Evolutionary conservation across 2,329 filamentous ascomycete species (phyloP).

Genomic region (Trichoderma sp.): DNA sequence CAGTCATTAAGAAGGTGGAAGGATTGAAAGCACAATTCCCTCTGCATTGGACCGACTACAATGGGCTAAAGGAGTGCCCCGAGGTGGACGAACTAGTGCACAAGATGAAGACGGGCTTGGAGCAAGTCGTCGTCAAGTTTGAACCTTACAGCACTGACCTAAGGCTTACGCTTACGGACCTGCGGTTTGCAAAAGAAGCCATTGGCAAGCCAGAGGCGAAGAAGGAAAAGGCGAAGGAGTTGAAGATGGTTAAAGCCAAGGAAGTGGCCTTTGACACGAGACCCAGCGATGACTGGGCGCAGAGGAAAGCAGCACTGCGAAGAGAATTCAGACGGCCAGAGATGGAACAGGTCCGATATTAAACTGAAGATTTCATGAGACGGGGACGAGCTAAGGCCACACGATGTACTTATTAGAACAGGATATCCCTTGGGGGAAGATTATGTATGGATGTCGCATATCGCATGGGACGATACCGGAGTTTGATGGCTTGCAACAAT

Average conservation of each 20-base stretch:
- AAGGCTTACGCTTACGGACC: slow-evolving; percentile 69
- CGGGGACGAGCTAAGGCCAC: background rate
- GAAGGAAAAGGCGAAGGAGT: slow-evolving; percentile 35
- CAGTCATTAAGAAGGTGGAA: slow-evolving; percentile 70
- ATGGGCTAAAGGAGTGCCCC: slow-evolving; percentile 55
- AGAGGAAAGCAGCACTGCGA: slow-evolving; percentile 31
- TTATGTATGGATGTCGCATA: slow-evolving; percentile 20
- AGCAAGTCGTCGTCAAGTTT: slow-evolving; percentile 70
- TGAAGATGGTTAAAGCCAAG: slow-evolving; percentile 37
- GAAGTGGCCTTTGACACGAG: background rate
- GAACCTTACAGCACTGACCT: slow-evolving; percentile 73
- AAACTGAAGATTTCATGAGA: background rate
- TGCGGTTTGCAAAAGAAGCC: slow-evolving; percentile 73
- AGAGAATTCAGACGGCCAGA: slow-evolving; percentile 32
- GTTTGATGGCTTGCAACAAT: slow-evolving; percentile 22
- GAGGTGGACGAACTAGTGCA: slow-evolving; percentile 74
- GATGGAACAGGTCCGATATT: slow-evolving; percentile 39
- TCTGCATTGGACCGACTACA: slow-evolving; percentile 79
- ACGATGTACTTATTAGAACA: slow-evolving; percentile 20
- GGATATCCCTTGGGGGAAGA: background rate
- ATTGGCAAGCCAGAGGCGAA: slow-evolving; percentile 39
- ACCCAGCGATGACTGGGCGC: slow-evolving; percentile 29
- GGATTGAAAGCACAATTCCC: slow-evolving; percentile 62
- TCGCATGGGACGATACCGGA: slow-evolving; percentile 29
- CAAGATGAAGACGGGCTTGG: slow-evolving; percentile 67